Base-by-base conservation (phyloP, 140 eudicot species). In the Senecio squalidus region DNA sequence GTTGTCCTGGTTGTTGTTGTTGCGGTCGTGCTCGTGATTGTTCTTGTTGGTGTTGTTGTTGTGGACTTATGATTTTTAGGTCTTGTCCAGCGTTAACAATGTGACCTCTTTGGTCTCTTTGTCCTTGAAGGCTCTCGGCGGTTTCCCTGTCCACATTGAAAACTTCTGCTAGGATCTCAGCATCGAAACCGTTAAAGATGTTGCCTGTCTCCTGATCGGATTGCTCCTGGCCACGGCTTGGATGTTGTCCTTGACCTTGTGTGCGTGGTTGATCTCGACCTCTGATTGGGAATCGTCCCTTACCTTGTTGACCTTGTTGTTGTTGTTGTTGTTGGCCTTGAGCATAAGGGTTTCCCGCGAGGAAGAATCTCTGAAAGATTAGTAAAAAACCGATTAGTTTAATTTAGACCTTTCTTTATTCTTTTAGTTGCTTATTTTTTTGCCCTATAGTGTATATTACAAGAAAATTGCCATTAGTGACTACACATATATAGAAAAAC, bases 321-420 rank as follows among this genome's bases (percentile, higher is more conserved):
- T 15, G 11, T n/a, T 58, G 67, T 18, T 68, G 81, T 46, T 69
- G 78, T 22, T 62, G 55, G 56, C 59, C 39, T 57, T 34, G 78
- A 61, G 24, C 30, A 73, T 70, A 71, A 9, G 85, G 89, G 60
- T 72, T 82, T 36, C 97, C 97, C 4, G 84, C 94, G 0, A 86
- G 31, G 76, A 52, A 80, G 74, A 83, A 89, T 57, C 80, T 70
- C 94, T 89, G 62, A 57, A 74, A 39, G 39, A 53, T 22, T 53
- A 11, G 14, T 2, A 9, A 28, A 15, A 48, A 48, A 0, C 10
- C 59, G 18, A 41, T 41, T 15, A 43, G 13, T 13, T 2, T 7
- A n/a, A n/a, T n/a, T n/a, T n/a, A n/a, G n/a, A n/a, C n/a, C n/a
- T n/a, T n/a, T n/a, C n/a, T n/a, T n/a, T n/a, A n/a, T n/a, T n/a